A percentile compares a stretch with the other conserved stretches of the same genome.
Conservation (phyloP, 2,329 filamentous ascomycete genomes). For the Arthroderma uncinatum region DNA sequence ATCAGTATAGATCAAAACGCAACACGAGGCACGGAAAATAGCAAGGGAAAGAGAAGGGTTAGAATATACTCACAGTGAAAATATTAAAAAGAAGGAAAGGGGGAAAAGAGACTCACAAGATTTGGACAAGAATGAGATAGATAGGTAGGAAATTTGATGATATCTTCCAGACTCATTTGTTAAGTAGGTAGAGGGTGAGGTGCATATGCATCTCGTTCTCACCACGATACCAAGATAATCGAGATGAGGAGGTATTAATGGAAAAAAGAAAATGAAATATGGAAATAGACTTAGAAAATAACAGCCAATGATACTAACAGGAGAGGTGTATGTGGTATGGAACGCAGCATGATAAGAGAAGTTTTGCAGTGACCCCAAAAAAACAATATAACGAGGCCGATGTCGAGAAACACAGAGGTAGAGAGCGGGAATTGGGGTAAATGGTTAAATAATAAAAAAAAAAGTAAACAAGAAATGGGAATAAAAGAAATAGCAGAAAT, state of each 20-base stretch:
- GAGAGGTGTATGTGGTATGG: slow-evolving; percentile 1
- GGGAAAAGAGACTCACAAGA: background rate
- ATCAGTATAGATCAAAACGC: background rate
- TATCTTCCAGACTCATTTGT: background rate
- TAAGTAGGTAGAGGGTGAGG: background rate
- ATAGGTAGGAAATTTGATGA: background rate
- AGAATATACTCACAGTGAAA: slow-evolving; percentile 4
- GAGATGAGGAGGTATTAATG: slow-evolving; percentile 6
- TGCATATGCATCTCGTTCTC: background rate
- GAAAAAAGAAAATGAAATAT: background rate
- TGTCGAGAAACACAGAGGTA: slow-evolving; percentile 8
- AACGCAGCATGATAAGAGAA: background rate
- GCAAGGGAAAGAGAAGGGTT: background rate
- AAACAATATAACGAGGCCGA: slow-evolving; percentile 7
- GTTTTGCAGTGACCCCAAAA: background rate
- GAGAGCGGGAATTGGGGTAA: slow-evolving; percentile 10
- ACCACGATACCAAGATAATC: slow-evolving; percentile 7
- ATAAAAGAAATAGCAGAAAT: slow-evolving; percentile 6
- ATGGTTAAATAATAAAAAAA: slow-evolving; percentile 7
- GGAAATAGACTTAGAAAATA: slow-evolving; percentile 6
- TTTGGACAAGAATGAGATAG: background rate
- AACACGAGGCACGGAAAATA: background rate
- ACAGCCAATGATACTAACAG: slow-evolving; percentile 8
- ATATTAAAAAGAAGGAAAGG: background rate
- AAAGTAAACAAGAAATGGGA: background rate